phyloP scores from a whole-genome alignment of 2,329 filamentous ascomycete genomes.

The Bipolaris victoriae region DNA sequence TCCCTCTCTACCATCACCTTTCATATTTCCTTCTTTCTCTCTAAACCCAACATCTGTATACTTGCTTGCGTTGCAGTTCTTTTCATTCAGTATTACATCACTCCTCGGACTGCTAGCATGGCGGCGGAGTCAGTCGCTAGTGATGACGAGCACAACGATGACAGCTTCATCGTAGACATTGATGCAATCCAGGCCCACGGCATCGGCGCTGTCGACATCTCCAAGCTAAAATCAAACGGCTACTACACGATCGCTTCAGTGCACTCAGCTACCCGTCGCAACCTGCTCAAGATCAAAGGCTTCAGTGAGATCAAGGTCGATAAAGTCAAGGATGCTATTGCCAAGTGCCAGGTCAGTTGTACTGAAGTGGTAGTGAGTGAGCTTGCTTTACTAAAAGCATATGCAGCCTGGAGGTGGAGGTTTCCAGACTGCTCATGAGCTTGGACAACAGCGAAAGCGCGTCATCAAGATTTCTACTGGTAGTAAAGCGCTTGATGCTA shows the following conservation, averaged over 20 bases:
- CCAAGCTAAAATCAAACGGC: slow-evolving; percentile 67
- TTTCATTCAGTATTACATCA: slow-evolving; percentile 9
- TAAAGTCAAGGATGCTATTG: slow-evolving; percentile 71
- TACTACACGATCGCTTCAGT: slow-evolving; percentile 69
- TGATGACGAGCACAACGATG: slow-evolving; percentile 59
- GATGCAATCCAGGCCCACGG: slow-evolving; percentile 71
- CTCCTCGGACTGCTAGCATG: slow-evolving; percentile 24
- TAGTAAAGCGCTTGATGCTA: slow-evolving; percentile 71
- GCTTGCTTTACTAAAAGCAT: slow-evolving; percentile 13
- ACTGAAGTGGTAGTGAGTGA: not conserved
- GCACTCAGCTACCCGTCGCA: slow-evolving; percentile 64
- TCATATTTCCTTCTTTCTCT: not conserved
- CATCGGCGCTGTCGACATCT: slow-evolving; percentile 69
- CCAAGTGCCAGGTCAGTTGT: slow-evolving; percentile 61
- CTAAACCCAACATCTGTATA: slow-evolving; percentile 5
- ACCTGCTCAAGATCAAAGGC: slow-evolving; percentile 70
- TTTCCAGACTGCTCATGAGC: slow-evolving; percentile 70
- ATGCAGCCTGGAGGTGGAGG: slow-evolving; percentile 62
- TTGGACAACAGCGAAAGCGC: slow-evolving; percentile 66
- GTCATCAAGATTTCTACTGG: slow-evolving; percentile 71
- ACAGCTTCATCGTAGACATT: slow-evolving; percentile 68
- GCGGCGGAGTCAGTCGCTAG: slow-evolving; percentile 58
- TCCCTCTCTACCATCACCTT: not conserved
- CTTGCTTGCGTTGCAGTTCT: slow-evolving; percentile 12
- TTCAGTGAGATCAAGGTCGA: slow-evolving; percentile 74